Base-by-base conservation (phyloP, 164 flowering plant species). In the Magnolia officinalis region DNA sequence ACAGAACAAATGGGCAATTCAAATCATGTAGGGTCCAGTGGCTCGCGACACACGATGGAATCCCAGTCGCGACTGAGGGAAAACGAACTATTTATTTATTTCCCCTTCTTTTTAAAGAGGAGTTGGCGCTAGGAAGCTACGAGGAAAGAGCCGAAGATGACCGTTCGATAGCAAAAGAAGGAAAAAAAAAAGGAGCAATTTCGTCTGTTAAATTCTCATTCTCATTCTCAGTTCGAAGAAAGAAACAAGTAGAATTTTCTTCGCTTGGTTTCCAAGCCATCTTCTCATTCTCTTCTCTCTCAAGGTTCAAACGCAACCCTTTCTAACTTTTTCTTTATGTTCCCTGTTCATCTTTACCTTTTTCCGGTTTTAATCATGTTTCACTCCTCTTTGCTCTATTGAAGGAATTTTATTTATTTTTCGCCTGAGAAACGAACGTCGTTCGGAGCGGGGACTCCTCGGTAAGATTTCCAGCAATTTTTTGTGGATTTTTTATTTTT, bases 261-360 rank as follows among this genome's bases (percentile, higher is more conserved):
- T 74, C 64, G 76, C 76, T 74, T 74, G 45, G 76, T 2, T 14
- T 50, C 6, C 70, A 74, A 74, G 76, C 76, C 59, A 74, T 63
- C 76, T 45, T 10, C 29, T 21, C 29, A 13, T 2, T 13, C 61
- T 61, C 75, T 9, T 8, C 67, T 63, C 75, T 19, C 18, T 8
- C 50, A 21, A 23, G 74, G 64, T 72, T 1, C 67, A 64, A 21
- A 55, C 18, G 61, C 61, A 6, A 29, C 58, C 10, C 59, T 45
- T 37, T 63, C 2, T 45, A 10, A 21, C 55, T 49, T 23, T 8
- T 18, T 7, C n/a, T 37, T 37, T 6, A 20, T 2, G 19, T 64
- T 63, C 59, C 31, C 70, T 45, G 58, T 52, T 64, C 31, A 9
- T 29, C 59, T 51, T 52, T 55, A 10, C 18, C 61, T 55, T 55